Evolutionary conservation across 164 flowering plant species (phyloP).

Genomic region (Cinnamomum micranthum): DNA sequence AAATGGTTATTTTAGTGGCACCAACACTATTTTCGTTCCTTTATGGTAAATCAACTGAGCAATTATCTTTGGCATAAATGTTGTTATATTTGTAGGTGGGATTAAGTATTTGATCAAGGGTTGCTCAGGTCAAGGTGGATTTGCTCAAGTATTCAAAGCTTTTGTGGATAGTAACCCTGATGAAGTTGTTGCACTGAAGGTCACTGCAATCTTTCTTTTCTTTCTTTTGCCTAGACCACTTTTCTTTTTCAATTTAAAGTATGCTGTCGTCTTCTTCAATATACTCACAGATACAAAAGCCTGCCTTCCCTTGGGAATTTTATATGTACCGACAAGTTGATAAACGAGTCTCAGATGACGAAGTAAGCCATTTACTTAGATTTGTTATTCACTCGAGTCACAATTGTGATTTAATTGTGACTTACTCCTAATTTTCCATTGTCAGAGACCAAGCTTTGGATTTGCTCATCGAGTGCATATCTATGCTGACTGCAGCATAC

Average conservation of each 20-base stretch:
- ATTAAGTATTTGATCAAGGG: slow-evolving; percentile 88
- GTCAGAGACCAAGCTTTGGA: slow-evolving; percentile 81
- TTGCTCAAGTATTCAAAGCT: slow-evolving; percentile 90
- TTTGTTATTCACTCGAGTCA: slow-evolving; percentile 1
- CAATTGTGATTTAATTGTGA: neutral
- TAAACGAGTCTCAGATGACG: slow-evolving; percentile 47
- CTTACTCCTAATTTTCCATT: slow-evolving; percentile 14
- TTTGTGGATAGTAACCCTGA: slow-evolving; percentile 58
- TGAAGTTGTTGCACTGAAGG: slow-evolving; percentile 90
- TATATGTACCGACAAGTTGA: slow-evolving; percentile 94
- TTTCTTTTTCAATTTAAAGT: neutral
- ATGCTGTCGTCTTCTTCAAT: slow-evolving; percentile 3
- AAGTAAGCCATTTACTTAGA: slow-evolving; percentile 36
- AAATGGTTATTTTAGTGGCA: no score
- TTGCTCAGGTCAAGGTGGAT: slow-evolving; percentile 90
- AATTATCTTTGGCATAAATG: neutral
- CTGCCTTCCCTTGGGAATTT: slow-evolving; percentile 97
- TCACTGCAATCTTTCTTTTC: slow-evolving; percentile 12
- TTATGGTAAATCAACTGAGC: no score
- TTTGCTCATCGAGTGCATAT: slow-evolving; percentile 73
- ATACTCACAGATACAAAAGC: slow-evolving; percentile 74
- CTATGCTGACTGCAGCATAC: slow-evolving; percentile 79
- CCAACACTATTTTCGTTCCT: no score
- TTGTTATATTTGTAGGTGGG: slow-evolving; percentile 46
- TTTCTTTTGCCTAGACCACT: neutral